Percentiles rank a stretch among this genome's conserved stretches.
Conservation (phyloP, 2,329 filamentous ascomycete species). For the Fusarium xylarioides region DNA sequence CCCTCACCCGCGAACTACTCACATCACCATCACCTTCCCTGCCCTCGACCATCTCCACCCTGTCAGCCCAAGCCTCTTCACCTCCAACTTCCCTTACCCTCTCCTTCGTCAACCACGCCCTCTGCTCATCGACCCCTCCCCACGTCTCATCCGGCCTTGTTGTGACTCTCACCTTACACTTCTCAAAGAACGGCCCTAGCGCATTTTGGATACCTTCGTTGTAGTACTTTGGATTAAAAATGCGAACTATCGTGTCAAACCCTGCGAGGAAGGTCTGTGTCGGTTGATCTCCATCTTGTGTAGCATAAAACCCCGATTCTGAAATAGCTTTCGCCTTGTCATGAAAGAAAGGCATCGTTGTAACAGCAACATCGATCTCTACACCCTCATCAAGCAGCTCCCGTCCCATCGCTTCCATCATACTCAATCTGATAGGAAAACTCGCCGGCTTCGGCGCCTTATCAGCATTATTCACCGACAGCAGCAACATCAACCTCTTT, state of each 20-base stretch:
- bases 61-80: constrained; percentile 63
- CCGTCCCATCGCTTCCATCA: constrained; percentile 75
- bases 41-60: constrained; percentile 68
- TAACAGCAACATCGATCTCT: constrained; percentile 73
- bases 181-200: constrained; percentile 70
- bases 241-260: constrained; percentile 78
- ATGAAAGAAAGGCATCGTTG: constrained; percentile 76
- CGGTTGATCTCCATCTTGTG: constrained; percentile 19
- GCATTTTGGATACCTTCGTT: constrained; percentile 56
- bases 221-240: constrained; percentile 80
- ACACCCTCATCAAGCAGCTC: constrained; percentile 55
- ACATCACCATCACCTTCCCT: constrained; percentile 54
- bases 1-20: constrained; percentile 71
- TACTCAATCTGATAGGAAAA: constrained; percentile 72
- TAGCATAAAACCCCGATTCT: constrained; percentile 52
- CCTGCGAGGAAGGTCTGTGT: constrained; percentile 76
- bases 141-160: constrained; percentile 69
- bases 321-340: constrained; percentile 73
- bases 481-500: constrained; percentile 62
- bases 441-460: constrained; percentile 72
- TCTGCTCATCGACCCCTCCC: constrained; percentile 57
- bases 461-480: constrained; percentile 72
- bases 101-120: constrained; percentile 59
- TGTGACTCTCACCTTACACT: constrained; percentile 70
- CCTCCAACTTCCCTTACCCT: constrained; percentile 64